Conservation (phyloP, 116 monocot species). For the Dioscorea cayenensis region DNA sequence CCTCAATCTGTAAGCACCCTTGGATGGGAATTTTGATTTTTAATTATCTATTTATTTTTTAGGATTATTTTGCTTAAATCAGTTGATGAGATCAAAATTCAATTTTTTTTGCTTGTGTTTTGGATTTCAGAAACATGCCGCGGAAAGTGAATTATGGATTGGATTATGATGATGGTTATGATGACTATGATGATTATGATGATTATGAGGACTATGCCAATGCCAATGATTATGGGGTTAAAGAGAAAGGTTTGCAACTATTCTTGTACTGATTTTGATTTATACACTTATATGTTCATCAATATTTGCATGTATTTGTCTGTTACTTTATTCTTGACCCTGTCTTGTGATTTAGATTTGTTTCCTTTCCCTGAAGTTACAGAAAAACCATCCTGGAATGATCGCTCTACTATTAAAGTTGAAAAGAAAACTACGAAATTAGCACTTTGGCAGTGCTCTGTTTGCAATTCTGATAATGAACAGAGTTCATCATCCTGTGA, state of each 20-base stretch:
- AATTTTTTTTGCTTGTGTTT: background rate
- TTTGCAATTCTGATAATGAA: slow-evolving; percentile 78
- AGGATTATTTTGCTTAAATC: background rate
- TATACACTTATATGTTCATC: background rate
- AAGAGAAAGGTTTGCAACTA: slow-evolving; percentile 22
- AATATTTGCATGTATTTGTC: background rate
- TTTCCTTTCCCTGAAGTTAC: slow-evolving; percentile 7
- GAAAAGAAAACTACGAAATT: slow-evolving; percentile 8
- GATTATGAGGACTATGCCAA: background rate
- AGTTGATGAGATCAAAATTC: background rate
- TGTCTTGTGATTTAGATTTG: background rate
- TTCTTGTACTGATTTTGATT: background rate
- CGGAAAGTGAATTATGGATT: slow-evolving; percentile 40
- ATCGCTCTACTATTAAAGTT: slow-evolving; percentile 5
- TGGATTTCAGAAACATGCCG: slow-evolving; percentile 38
- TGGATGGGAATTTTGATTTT: background rate
- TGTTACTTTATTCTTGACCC: background rate
- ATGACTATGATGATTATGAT: slow-evolving; percentile 36
- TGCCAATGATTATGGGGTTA: background rate
- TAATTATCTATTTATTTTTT: background rate
- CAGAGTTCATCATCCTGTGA: slow-evolving; percentile 52
- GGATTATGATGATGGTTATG: slow-evolving; percentile 44
- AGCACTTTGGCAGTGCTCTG: slow-evolving; percentile 56
- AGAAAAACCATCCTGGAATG: slow-evolving; percentile 16
- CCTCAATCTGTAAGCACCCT: too few species aligned